Evolutionary conservation across 768 basidiomycete species (phyloP).

Genomic region (Lactarius vividus): DNA sequence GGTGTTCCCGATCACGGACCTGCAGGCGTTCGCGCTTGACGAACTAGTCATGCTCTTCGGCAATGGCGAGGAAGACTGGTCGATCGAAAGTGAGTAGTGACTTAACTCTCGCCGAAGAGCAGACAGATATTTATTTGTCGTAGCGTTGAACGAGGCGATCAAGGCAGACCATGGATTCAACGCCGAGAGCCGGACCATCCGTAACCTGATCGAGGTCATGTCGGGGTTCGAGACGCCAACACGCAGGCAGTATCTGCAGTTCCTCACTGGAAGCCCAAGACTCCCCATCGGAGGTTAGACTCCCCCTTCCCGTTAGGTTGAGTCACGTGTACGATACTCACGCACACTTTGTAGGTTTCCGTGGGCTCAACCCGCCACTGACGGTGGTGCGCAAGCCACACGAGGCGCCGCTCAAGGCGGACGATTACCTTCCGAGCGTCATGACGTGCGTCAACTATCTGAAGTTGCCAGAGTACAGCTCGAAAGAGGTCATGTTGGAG

Average conservation of each 20-base stretch:
- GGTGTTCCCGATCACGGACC: conserved; percentile 89
- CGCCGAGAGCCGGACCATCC: conserved; percentile 88
- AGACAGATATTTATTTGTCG: conserved; percentile 14
- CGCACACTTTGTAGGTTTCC: conserved; percentile 63
- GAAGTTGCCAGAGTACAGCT: conserved; percentile 94
- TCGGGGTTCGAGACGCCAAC: conserved; percentile 67
- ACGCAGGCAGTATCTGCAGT: conserved; percentile 89
- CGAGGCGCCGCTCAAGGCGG: conserved; percentile 84
- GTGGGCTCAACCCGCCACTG: conserved; percentile 87
- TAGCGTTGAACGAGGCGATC: conserved; percentile 84
- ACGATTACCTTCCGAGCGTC: conserved; percentile 94
- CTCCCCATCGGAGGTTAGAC: conserved; percentile 90
- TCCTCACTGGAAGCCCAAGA: conserved; percentile 97
- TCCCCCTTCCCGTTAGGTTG: too few species aligned
- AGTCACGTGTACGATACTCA: conserved; percentile 6
- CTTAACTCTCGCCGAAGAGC: conserved; percentile 1
- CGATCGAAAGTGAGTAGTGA: conserved; percentile 74
- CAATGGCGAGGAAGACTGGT: conserved; percentile 98
- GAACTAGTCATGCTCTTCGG: conserved; percentile 97
- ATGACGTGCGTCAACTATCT: conserved; percentile 99
- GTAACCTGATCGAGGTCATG: conserved; percentile 85
- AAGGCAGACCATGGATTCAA: conserved; percentile 99
- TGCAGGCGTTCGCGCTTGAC: conserved; percentile 89
- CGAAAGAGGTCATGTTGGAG: conserved; percentile 78
- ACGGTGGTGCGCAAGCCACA: conserved; percentile 98